Percentiles rank a stretch among this genome's conserved stretches.
Evolutionary conservation across 2,329 filamentous ascomycete species (phyloP).

Genomic region (Aureobasidium vineae): DNA sequence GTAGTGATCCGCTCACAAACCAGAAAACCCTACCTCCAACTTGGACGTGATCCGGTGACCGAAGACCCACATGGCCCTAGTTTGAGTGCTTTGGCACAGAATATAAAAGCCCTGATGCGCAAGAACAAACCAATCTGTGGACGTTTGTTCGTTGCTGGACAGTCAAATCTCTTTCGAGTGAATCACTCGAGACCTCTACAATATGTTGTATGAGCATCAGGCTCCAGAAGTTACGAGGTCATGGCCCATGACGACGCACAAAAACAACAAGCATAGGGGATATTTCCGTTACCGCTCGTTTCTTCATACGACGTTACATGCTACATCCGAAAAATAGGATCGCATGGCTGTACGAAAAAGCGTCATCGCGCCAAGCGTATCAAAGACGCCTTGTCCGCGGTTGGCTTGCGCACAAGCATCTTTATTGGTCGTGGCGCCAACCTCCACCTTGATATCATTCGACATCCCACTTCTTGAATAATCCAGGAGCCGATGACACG

Average conservation of each 20-base stretch:
- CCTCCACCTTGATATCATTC: conserved; percentile 7
- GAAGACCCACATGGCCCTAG: conserved; percentile 9
- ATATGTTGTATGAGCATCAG: not conserved
- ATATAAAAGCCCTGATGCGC: not conserved
- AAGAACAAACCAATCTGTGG: not conserved
- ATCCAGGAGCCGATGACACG: not conserved
- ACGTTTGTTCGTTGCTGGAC: not conserved
- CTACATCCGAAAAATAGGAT: conserved; percentile 1
- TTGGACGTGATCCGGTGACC: not conserved
- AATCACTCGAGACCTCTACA: not conserved
- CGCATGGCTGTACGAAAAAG: not conserved
- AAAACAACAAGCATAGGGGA: conserved; percentile 3
- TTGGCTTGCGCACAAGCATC: conserved; percentile 18
- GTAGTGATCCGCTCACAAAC: not conserved
- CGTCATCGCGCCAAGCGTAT: not conserved
- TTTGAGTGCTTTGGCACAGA: conserved; percentile 9
- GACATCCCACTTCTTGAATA: not conserved
- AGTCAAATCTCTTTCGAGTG: too few relatives aligned
- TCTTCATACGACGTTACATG: conserved; percentile 12
- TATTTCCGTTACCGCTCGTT: conserved; percentile 13
- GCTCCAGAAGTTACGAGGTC: not conserved
- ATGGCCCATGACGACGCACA: not conserved
- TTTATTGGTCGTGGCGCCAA: not conserved
- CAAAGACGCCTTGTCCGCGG: not conserved
- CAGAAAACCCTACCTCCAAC: not conserved